These are phyloP conservation scores for Begonia peltatifolia DNA, from an alignment of 306 rosid genomes.

Conservation along the genomic window DNA sequence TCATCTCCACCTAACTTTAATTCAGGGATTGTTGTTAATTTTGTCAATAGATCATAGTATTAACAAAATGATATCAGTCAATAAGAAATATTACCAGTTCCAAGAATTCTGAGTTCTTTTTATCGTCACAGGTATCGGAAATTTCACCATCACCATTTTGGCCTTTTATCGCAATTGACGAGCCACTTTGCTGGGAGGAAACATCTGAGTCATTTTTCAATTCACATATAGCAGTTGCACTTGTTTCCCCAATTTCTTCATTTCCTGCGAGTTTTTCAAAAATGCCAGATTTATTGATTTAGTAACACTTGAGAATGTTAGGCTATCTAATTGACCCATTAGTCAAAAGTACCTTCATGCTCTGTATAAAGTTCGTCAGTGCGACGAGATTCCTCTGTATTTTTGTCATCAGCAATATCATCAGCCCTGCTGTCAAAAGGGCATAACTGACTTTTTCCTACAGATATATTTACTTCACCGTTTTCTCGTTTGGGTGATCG, in stretches of 20 bases:
- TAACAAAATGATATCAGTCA: not conserved
- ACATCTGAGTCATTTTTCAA: conserved; percentile 27
- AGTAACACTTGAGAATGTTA: not conserved
- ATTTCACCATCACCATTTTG: conserved; percentile 24
- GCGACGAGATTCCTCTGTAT: conserved; percentile 20
- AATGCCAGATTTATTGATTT: conserved; percentile 10
- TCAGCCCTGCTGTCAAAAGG: conserved; percentile 23
- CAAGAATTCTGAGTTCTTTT: conserved; percentile 20
- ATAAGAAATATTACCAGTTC: conserved; percentile 36
- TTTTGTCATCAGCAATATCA: conserved; percentile 10
- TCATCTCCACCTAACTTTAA: too few relatives aligned
- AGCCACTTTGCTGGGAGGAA: conserved; percentile 23
- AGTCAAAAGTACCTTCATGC: conserved; percentile 41
- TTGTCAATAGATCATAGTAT: too few relatives aligned
- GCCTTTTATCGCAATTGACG: conserved; percentile 18
- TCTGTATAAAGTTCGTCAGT: conserved; percentile 25
- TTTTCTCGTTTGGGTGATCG: conserved; percentile 25
- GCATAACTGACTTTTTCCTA: conserved; percentile 24
- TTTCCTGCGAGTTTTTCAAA: conserved; percentile 31
- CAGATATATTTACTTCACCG: conserved; percentile 16
- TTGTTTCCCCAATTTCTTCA: conserved; percentile 18
- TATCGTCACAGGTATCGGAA: conserved; percentile 22
- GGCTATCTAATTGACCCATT: conserved; percentile 2
- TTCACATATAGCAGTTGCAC: conserved; percentile 10
- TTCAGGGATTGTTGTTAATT: too few relatives aligned